These are phyloP conservation scores for Annona squamosa DNA, from an alignment of 164 flowering plant genomes.

Conservation along the genomic window DNA sequence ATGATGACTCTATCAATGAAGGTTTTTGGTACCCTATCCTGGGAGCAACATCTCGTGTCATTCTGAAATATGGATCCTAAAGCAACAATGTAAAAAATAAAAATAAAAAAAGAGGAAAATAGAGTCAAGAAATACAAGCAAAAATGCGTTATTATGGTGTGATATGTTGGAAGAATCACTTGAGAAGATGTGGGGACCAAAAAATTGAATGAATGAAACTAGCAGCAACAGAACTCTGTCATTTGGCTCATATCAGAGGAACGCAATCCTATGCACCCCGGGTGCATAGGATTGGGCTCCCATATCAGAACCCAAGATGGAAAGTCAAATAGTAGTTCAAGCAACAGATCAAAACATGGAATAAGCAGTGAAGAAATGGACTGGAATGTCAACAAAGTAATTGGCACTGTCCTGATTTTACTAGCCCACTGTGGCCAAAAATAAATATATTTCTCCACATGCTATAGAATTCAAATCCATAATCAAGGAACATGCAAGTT, in stretches of 20 bases:
- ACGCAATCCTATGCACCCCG: no score
- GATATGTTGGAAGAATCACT: neutral
- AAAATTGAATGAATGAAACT: neutral
- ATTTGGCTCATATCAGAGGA: neutral
- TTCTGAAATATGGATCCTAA: constrained; percentile 98
- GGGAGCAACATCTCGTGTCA: constrained; percentile 99
- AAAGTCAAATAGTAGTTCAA: neutral
- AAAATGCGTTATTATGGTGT: neutral
- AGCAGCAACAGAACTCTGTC: neutral
- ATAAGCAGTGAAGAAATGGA: neutral
- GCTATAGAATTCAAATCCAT: neutral
- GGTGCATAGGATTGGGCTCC: no score
- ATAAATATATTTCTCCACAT: neutral
- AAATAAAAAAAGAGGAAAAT: constrained; percentile 2
- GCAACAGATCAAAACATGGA: neutral
- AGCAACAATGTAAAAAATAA: constrained; percentile 2
- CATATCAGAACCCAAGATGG: neutral
- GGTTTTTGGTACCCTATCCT: constrained; percentile 90
- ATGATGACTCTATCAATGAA: constrained; percentile 80
- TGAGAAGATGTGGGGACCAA: neutral
- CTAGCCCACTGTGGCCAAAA: neutral
- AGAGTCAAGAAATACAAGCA: neutral
- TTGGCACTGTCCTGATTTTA: no score
- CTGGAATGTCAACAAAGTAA: neutral
- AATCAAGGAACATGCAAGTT: neutral